Percentiles rank a stretch among this genome's conserved stretches.
Evolutionary conservation across 805 yeast genomes (phyloP).

Genomic region (Candida tammaniensis): DNA sequence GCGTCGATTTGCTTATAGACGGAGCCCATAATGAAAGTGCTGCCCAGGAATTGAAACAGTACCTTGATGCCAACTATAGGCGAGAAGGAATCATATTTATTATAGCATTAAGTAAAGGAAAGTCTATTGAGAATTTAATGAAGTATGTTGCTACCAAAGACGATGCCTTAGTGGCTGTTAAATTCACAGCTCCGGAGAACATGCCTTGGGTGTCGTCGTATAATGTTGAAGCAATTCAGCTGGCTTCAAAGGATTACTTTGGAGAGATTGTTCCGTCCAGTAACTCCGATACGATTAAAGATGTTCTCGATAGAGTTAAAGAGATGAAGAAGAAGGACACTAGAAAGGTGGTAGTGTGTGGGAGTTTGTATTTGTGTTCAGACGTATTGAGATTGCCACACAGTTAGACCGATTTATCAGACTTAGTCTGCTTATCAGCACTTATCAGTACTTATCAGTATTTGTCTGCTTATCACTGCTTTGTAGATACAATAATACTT

Average conservation of each 20-base stretch:
- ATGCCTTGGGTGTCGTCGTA: conserved; percentile 90
- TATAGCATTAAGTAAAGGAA: conserved; percentile 74
- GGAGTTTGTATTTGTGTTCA: conserved; percentile 41
- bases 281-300: conserved; percentile 11
- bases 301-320: conserved; percentile 14
- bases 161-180: conserved; percentile 62
- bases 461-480: too few species aligned
- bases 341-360: conserved; percentile 37
- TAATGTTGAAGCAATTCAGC: conserved; percentile 19
- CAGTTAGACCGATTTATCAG: too few species aligned
- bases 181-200: conserved; percentile 69
- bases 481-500: too few species aligned
- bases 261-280: conserved; percentile 11
- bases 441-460: too few species aligned
- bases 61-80: conserved; percentile 27
- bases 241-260: conserved; percentile 20
- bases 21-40: conserved; percentile 94
- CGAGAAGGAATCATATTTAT: conserved; percentile 50
- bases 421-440: too few species aligned
- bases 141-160: conserved; percentile 42
- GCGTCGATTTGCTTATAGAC: conserved; percentile 54
- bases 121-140: conserved; percentile 53
- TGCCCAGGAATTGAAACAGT: conserved; percentile 65
- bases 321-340: conserved; percentile 15
- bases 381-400: conserved; percentile 29